A percentile compares a stretch with the other conserved stretches of the same genome.
Evolutionary conservation across 768 basidiomycete genomes (phyloP).

Genomic region (Termitomyces heimii): DNA sequence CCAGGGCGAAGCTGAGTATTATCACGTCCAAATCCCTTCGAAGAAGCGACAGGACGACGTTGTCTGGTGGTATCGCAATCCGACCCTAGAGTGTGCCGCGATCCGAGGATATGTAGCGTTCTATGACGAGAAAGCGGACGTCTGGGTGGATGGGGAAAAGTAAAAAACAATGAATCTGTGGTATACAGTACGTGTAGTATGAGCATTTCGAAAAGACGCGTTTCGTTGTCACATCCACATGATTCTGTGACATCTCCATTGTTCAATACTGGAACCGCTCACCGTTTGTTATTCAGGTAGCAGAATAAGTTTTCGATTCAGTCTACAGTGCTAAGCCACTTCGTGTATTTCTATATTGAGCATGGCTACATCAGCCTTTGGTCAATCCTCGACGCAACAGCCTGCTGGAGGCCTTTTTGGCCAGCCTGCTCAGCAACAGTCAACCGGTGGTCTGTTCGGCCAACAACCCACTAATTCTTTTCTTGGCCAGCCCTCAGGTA

Average conservation of each 20-base stretch:
- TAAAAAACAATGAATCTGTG: conserved; percentile 24
- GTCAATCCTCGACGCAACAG: conserved; percentile 20
- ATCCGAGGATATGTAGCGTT: conserved; percentile 52
- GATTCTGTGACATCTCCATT: neutral
- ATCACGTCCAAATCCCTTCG: conserved; percentile 39
- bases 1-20: conserved; percentile 59
- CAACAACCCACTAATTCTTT: conserved; percentile 9
- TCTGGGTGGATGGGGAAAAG: conserved; percentile 56
- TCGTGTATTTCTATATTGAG: conserved; percentile 2
- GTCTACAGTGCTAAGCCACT: conserved; percentile 27
- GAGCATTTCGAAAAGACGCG: neutral
- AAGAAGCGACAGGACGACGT: conserved; percentile 40
- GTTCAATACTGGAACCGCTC: neutral
- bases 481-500: conserved; percentile 25
- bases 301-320: conserved; percentile 14
- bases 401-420: conserved; percentile 23
- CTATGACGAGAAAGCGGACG: conserved; percentile 64
- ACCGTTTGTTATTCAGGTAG: neutral
- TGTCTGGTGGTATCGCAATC: conserved; percentile 61
- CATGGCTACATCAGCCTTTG: conserved; percentile 24
- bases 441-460: conserved; percentile 19
- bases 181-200: neutral
- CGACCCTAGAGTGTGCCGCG: conserved; percentile 41
- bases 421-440: conserved; percentile 19
- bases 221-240: conserved; percentile 1